Percentiles rank a stretch among this genome's conserved stretches.
These are phyloP conservation scores for Dovyalis caffra DNA, from an alignment of 345 rosid genomes.

Conservation along the genomic window DNA sequence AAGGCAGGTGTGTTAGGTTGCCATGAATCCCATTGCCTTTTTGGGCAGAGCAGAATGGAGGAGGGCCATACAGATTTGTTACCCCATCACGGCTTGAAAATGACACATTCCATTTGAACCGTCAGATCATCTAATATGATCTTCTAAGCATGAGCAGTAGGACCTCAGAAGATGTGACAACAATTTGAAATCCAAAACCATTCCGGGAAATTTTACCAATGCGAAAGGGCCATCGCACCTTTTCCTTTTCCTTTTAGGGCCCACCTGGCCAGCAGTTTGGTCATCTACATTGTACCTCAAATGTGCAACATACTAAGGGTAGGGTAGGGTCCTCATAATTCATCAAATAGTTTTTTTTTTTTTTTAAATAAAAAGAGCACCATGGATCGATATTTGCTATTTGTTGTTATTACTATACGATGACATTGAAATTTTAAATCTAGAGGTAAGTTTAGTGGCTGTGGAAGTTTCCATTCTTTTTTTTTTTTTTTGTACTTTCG, in stretches of 20 bases:
- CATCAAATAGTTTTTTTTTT: too few relatives aligned
- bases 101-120: not conserved
- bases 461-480: too few relatives aligned
- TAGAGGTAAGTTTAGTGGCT: too few relatives aligned
- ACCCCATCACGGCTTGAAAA: not conserved
- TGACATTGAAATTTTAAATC: too few relatives aligned
- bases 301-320: not conserved
- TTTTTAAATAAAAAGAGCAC: too few relatives aligned
- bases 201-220: not conserved
- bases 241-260: not conserved
- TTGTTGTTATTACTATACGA: too few relatives aligned
- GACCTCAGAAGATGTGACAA: not conserved
- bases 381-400: too few relatives aligned
- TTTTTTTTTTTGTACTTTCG: too few relatives aligned
- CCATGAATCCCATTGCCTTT: not conserved
- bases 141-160: not conserved
- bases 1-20: not conserved
- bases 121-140: not conserved
- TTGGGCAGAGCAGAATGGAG: not conserved
- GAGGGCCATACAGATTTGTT: not conserved
- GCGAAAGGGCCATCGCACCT: not conserved
- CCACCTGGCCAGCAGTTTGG: not conserved
- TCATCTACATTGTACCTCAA: not conserved
- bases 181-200: not conserved
- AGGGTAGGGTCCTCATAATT: not conserved